These are phyloP conservation scores for Sclerotinia nivalis DNA, from an alignment of 2,329 filamentous ascomycete genomes.

Conservation along the genomic window DNA sequence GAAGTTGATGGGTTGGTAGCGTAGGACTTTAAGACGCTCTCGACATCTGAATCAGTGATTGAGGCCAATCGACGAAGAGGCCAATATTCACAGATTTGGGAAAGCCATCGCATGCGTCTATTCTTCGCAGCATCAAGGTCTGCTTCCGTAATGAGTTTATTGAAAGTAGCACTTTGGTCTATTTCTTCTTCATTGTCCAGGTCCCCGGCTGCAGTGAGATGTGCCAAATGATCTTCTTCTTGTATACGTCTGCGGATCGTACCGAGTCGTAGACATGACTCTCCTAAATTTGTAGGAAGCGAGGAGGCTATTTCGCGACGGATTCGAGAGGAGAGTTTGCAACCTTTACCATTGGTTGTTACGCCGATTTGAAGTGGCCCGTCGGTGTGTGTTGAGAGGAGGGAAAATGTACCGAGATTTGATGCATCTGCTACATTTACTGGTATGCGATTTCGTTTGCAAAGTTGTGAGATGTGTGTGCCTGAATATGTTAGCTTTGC, in stretches of 20 bases:
- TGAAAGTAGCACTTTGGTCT: slow-evolving; percentile 81
- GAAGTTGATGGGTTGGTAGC: slow-evolving; percentile 42
- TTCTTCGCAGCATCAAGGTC: slow-evolving; percentile 74
- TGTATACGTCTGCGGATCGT: slow-evolving; percentile 69
- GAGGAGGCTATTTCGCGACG: slow-evolving; percentile 82
- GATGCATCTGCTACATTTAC: slow-evolving; percentile 91
- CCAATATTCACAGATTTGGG: slow-evolving; percentile 99
- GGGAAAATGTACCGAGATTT: slow-evolving; percentile 81
- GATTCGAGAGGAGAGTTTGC: slow-evolving; percentile 88
- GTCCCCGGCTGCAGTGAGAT: slow-evolving; percentile 38
- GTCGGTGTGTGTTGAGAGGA: slow-evolving; percentile 85
- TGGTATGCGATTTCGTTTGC: slow-evolving; percentile 78
- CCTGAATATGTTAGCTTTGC: slow-evolving; percentile 45
- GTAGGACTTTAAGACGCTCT: slow-evolving; percentile 74
- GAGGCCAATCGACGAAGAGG: slow-evolving; percentile 78
- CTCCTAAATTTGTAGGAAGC: slow-evolving; percentile 73
- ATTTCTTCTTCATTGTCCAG: slow-evolving; percentile 52
- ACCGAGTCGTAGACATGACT: slow-evolving; percentile 76
- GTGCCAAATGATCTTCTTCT: slow-evolving; percentile 64
- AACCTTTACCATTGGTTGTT: slow-evolving; percentile 91
- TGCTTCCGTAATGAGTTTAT: slow-evolving; percentile 73
- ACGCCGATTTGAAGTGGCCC: slow-evolving; percentile 93
- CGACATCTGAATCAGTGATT: slow-evolving; percentile 78
- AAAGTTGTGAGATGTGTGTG: slow-evolving; percentile 70
- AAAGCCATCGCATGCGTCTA: slow-evolving; percentile 86